Evolutionary conservation across 108 stramenopile species (phyloP), one percentile per base, ranked within the genome.

Genomic region (Aureococcus anophagefferens): DNA sequence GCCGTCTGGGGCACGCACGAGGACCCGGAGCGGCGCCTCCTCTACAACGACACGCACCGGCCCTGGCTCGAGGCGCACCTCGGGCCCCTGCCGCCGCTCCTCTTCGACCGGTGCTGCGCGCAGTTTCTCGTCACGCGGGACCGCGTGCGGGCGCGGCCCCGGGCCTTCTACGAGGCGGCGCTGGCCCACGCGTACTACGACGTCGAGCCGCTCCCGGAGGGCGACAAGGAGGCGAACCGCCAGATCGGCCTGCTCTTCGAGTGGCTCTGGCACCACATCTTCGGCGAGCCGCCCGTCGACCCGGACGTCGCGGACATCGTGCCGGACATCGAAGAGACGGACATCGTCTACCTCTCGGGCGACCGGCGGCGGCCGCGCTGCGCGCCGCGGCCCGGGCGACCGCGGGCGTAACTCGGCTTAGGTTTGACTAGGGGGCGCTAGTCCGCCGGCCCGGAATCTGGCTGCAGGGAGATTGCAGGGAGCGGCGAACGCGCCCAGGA

Each of bases 31-130:
- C 18, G 63, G 31, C 11, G 25, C 7, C 51, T 11, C 21, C 51
- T 59, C 51, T 59, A 59, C 51, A 9, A 9, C 11, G 51, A 59
- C 17, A 13, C 5, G 13, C 51, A 59, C 51, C 17, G 25, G 3
- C 7, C 51, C 21, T 59, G 51, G 51, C 21, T 59, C 51, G 51
- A 59, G 25, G 51, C 21, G 7, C 13, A 28, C 21, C 51, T 59
- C 51, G 51, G 51, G 21, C 31, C 36, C 5, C 46, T 36, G 35
- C 68, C 68, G 14, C 46, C 35, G 35, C 46, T 46, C 15, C 30
- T 64, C 9, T n/a, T 71, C n/a, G 70, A 71, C 25, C 62, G 70
- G 29, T 71, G 70, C 70, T 71, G 70, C 63, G 70, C 70, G 16
- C 70, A 71, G 70, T 71, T 71, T 46, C 25, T 71, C 18, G 70